Conservation (phyloP, 768 basidiomycete species). For the Pleurotus eryngii region DNA sequence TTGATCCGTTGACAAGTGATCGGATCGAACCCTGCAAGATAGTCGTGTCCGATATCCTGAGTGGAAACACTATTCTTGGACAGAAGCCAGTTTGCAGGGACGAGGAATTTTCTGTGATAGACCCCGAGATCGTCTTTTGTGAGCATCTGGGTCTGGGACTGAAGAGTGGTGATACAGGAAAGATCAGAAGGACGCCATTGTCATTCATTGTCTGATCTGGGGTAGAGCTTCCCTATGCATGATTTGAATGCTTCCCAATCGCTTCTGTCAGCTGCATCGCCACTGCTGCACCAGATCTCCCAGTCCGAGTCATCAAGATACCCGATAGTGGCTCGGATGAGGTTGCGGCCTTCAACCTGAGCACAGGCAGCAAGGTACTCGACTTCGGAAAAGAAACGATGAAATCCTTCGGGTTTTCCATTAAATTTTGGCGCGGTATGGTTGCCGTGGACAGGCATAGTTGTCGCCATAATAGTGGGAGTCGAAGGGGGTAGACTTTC, state of each 20-base stretch:
- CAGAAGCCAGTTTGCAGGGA: slow-evolving; percentile 17
- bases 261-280: neutral
- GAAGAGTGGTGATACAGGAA: neutral
- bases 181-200: neutral
- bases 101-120: slow-evolving; percentile 18
- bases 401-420: too few species aligned
- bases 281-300: neutral
- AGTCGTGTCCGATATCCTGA: slow-evolving; percentile 19
- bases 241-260: neutral
- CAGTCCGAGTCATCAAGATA: neutral
- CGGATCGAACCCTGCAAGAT: slow-evolving; percentile 13
- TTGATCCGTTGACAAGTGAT: slow-evolving; percentile 5
- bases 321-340: neutral
- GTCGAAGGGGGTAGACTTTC: too few species aligned
- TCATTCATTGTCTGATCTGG: neutral
- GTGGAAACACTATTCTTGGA: slow-evolving; percentile 11
- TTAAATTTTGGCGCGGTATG: too few species aligned
- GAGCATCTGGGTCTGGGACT: slow-evolving; percentile 10
- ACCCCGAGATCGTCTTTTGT: slow-evolving; percentile 13
- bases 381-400: neutral
- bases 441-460: too few species aligned
- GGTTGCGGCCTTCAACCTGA: neutral
- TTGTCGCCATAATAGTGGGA: too few species aligned
- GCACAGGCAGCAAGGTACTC: neutral
- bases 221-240: neutral